Conservation (phyloP, 352 stramenopile species). For the Lagenidium sp. region DNA sequence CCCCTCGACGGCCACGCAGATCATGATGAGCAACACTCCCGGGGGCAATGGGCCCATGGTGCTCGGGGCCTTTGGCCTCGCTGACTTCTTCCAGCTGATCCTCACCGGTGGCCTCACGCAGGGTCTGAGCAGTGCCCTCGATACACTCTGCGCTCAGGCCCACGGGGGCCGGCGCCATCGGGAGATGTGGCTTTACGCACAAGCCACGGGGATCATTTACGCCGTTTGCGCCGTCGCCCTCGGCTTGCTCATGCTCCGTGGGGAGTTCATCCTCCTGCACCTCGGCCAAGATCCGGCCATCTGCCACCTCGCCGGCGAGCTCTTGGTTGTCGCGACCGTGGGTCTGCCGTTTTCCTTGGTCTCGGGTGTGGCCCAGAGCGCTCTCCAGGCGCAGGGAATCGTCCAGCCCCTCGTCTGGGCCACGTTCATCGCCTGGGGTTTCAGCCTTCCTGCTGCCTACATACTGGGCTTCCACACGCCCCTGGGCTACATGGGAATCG, state of each 20-base stretch:
- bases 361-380: constrained; percentile 19
- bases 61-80: constrained; percentile 5
- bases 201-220: constrained; percentile 19
- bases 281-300: constrained; percentile 23
- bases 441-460: constrained; percentile 13
- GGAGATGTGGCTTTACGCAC: constrained; percentile 24
- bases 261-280: constrained; percentile 7
- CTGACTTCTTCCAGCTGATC: constrained; percentile 15
- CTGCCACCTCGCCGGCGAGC: constrained; percentile 6
- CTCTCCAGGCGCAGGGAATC: constrained; percentile 27
- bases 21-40: too few relatives aligned
- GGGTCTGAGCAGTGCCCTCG: constrained; percentile 18
- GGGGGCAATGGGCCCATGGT: too few relatives aligned
- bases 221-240: constrained; percentile 5
- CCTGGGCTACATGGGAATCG: constrained; percentile 18
- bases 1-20: too few relatives aligned
- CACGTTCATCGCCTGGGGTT: constrained; percentile 9
- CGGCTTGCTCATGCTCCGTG: constrained; percentile 3
- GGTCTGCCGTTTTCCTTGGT: constrained; percentile 15
- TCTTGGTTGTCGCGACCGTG: constrained; percentile 7
- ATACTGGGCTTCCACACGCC: constrained; percentile 19
- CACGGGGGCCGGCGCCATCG: constrained; percentile 14
- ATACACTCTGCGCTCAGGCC: constrained; percentile 26
- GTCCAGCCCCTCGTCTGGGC: constrained; percentile 13
- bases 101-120: constrained; percentile 12